Base-by-base conservation (phyloP, 2,329 filamentous ascomycete species). In the Gaeumannomyces tritici region DNA sequence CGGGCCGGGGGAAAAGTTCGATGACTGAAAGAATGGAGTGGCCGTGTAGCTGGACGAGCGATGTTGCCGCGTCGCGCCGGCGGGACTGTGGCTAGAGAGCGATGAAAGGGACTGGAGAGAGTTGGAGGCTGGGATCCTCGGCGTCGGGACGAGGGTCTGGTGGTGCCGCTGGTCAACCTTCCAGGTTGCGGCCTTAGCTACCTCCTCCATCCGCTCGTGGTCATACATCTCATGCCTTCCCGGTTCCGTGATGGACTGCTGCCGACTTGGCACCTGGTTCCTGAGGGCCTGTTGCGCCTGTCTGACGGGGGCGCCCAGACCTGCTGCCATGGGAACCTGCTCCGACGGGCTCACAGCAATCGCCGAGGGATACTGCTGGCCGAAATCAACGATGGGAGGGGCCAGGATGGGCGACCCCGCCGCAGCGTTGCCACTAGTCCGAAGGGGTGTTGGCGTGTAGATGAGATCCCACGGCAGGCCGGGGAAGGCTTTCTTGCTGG, bases 391-490 rank as follows among this genome's bases (percentile, higher is more conserved):
- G 11, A 24, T 26, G 11, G 58, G 26, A 42, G 57, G 55, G 12
- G 55, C 28, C 59, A 62, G 26, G 31, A 51, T 51, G 18, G 58
- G 58, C 26, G 58, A 60, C 9, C 24, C 58, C 13, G 24, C n/a
- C 1, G 12, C 15, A 13, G 29, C 57, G 47, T 24, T 26, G 11
- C 42, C 57, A 55, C 27, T 21, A 7, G 33, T 42, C 27, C 51
- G 33, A 28, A 35, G 35, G 9, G 29, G 54, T 2, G 61, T 65
- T 4, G 69, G 66, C 15, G 64, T 68, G 62, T 69, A 69, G 62
- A 83, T 80, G 72, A 80, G 81, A 21, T 74, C 73, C 82, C 82
- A 84, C 2, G 82, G 81, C 47, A 83, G 72, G 59, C 68, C 76
- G 4, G 77, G 77, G 31, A 79, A 73, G 7, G 73, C 61, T 64